These are phyloP conservation scores for Solanum gracilifrons DNA, from an alignment of 257 asterid species.

Conservation along the genomic window DNA sequence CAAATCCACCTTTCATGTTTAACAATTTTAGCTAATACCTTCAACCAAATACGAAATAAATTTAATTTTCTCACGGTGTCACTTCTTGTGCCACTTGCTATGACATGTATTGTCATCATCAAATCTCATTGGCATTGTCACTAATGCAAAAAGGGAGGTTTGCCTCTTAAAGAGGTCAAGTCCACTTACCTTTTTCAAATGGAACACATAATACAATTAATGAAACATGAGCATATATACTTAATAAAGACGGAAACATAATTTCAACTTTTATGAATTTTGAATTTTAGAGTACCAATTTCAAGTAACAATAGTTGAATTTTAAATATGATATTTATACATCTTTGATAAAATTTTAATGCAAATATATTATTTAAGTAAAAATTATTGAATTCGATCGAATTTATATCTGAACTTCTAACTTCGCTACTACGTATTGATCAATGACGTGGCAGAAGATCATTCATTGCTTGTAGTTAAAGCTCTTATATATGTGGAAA, in stretches of 20 bases:
- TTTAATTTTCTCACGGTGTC: neutral
- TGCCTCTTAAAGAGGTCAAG: neutral
- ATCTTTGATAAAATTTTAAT: neutral
- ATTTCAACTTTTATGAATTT: neutral
- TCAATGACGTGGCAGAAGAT: neutral
- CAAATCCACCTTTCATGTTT: neutral
- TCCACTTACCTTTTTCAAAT: neutral
- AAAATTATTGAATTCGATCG: rapidly evolving
- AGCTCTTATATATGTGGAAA: neutral
- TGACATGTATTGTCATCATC: neutral
- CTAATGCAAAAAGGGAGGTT: neutral
- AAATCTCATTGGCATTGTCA: neutral
- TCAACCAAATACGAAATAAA: neutral
- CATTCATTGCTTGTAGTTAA: neutral
- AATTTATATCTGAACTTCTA: neutral
- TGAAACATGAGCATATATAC: neutral
- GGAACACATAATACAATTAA: neutral
- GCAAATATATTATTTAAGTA: neutral
- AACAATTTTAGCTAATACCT: neutral
- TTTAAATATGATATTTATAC: neutral
- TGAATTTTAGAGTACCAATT: neutral
- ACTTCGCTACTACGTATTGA: rapidly evolving
- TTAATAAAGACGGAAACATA: rapidly evolving
- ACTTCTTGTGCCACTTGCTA: neutral
- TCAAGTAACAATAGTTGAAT: neutral